These are phyloP conservation scores for Pseudogymnoascus sp. DNA, from an alignment of 2,329 filamentous ascomycete genomes.

Conservation along the genomic window DNA sequence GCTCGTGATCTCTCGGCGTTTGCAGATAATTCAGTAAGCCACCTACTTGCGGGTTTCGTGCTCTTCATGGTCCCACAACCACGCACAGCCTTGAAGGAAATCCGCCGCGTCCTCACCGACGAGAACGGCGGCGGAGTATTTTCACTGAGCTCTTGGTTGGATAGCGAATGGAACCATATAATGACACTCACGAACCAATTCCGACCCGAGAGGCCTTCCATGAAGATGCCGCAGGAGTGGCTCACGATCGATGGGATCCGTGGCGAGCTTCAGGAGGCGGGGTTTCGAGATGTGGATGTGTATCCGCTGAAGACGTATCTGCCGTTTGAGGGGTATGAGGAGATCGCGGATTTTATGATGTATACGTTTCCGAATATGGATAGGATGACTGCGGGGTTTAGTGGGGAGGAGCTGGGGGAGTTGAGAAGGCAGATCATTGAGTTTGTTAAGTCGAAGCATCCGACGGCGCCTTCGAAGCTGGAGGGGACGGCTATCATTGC, in stretches of 20 bases:
- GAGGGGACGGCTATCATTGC: conserved; percentile 10
- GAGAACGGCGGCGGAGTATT: conserved; percentile 1
- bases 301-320: conserved; percentile 10
- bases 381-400: conserved; percentile 9
- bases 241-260: conserved; percentile 2
- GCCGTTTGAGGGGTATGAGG: conserved; percentile 9
- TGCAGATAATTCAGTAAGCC: neutral
- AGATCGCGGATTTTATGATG: neutral
- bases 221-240: conserved; percentile 7
- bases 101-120: neutral
- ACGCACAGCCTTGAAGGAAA: neutral
- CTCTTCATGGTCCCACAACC: neutral
- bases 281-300: conserved; percentile 8
- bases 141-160: conserved; percentile 8
- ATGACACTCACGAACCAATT: neutral
- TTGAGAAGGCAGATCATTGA: conserved; percentile 8
- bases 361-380: conserved; percentile 5
- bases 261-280: conserved; percentile 9
- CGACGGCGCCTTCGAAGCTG: neutral
- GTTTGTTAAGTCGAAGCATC: neutral
- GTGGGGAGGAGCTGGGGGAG: neutral
- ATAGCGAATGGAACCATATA: conserved; percentile 8
- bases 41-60: neutral
- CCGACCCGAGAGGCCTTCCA: neutral
- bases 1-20: neutral